Conservation (phyloP, 352 stramenopile genomes). For the Phytopythium montanum region DNA sequence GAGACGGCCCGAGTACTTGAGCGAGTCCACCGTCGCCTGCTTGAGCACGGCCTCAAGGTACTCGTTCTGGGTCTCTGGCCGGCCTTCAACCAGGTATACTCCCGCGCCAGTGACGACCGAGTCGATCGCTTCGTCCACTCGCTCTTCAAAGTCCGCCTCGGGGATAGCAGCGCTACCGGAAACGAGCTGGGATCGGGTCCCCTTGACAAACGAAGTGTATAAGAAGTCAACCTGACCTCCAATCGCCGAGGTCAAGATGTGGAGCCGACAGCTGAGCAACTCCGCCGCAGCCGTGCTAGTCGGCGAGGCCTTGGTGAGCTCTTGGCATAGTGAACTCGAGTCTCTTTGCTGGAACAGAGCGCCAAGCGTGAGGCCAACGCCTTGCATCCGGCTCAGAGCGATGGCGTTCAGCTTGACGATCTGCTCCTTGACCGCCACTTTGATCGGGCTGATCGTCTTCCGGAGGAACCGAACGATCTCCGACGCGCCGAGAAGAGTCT, state of each 20-base stretch:
- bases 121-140: slow-evolving; percentile 49
- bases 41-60: slow-evolving; percentile 32
- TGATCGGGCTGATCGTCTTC: slow-evolving; percentile 47
- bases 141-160: slow-evolving; percentile 41
- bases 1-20: slow-evolving; percentile 44
- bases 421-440: slow-evolving; percentile 41
- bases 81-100: slow-evolving; percentile 28
- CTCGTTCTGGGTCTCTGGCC: slow-evolving; percentile 40
- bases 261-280: slow-evolving; percentile 38
- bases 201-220: slow-evolving; percentile 41
- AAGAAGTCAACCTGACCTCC: slow-evolving; percentile 44
- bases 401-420: slow-evolving; percentile 54
- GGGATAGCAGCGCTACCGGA: slow-evolving; percentile 9
- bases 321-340: slow-evolving; percentile 37
- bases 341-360: slow-evolving; percentile 67
- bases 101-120: slow-evolving; percentile 30
- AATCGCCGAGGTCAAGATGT: slow-evolving; percentile 28
- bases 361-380: slow-evolving; percentile 39
- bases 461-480: slow-evolving; percentile 63
- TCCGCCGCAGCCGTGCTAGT: slow-evolving; percentile 26
- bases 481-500: slow-evolving; percentile 64
- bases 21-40: slow-evolving; percentile 37
- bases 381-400: slow-evolving; percentile 45
- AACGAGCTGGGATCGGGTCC: slow-evolving; percentile 27
- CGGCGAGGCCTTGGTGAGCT: slow-evolving; percentile 31